Conservation (phyloP, 2,329 filamentous ascomycete species). For the Monilinia fructicola region DNA sequence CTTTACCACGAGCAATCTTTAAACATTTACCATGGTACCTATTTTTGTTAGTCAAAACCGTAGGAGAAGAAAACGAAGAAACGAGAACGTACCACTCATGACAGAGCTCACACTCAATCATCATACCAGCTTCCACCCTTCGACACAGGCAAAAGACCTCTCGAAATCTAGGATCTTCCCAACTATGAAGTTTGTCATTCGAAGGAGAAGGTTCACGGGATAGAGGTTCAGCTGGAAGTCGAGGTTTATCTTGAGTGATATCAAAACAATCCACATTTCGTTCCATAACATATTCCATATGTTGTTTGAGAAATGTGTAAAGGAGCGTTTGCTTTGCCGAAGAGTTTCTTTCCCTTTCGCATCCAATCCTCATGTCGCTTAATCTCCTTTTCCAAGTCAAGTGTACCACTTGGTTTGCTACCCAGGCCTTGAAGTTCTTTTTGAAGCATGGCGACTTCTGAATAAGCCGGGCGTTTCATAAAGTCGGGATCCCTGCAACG, state of each 20-base stretch:
- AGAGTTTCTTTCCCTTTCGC: constrained; percentile 94
- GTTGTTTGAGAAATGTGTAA: constrained; percentile 88
- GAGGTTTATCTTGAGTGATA: constrained; percentile 76
- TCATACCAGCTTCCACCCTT: constrained; percentile 91
- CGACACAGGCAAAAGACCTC: constrained; percentile 98
- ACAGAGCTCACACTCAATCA: constrained; percentile 98
- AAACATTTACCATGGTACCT: constrained; percentile 98
- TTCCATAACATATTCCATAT: constrained; percentile 90
- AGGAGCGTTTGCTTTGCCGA: constrained; percentile 96
- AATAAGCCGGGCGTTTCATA: constrained; percentile 78
- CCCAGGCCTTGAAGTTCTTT: constrained; percentile 82
- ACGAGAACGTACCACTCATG: constrained; percentile 78
- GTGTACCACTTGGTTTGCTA: constrained; percentile 85
- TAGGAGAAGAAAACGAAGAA: background rate
- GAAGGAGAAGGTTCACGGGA: constrained; percentile 74
- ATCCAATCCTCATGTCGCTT: constrained; percentile 99
- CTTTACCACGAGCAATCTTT: constrained; percentile 95
- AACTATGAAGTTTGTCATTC: constrained; percentile 53
- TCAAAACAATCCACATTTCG: constrained; percentile 92
- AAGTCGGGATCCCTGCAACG: constrained; percentile 74
- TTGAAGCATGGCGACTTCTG: constrained; percentile 60
- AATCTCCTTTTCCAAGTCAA: constrained; percentile 91
- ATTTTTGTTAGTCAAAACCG: constrained; percentile 26
- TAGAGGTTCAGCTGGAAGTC: constrained; percentile 86
- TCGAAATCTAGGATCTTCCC: constrained; percentile 60